Evolutionary conservation across 345 rosid genomes (phyloP), one percentile per base, ranked within the genome.

Genomic region (Brassica carinata): DNA sequence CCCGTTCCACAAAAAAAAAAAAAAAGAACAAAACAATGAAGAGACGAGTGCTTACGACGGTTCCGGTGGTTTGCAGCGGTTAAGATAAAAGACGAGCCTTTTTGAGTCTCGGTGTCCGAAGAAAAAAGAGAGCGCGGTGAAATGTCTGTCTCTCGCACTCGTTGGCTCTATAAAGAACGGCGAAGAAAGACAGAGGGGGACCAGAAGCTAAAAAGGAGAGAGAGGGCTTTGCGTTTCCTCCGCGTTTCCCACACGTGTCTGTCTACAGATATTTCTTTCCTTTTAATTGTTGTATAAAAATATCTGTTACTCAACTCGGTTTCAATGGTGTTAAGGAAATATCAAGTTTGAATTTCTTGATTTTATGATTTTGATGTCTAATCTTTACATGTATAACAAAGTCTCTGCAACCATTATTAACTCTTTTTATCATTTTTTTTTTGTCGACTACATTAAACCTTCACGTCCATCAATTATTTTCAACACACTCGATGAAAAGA

Each of bases 171-270:
- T 59, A 57, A 81, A 59, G 64, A 45, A 4, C n/a, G 84, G 77
- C 63, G 53, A 70, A 71, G 64, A 69, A 72, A 58, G 77, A 38
- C 73, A 48, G 63, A 75, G 79, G 57, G 76, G 79, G 38, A 69
- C 71, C 75, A 58, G 17, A 64, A 18, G 57, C 74, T 51, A 51
- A 23, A 19, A 68, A 61, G 61, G 61, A 61, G 61, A 8, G 17
- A 53, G 63, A 27, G 74, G 45, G 77, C 81, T 76, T 71, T 61
- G 65, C 77, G 77, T 71, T 75, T 71, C 81, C 3, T 76, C 72
- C 77, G 77, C 57, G 73, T 81, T 66, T 76, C 63, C 65, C 55
- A 64, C 64, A 73, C 77, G 80, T 71, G 23, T 74, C 10, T 55
- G 17, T 13, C 58, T 23, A 23, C 26, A 23, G 43, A 63, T 68